These are phyloP conservation scores for Lunularia cruciata DNA, from an alignment of 225 moss, liverwort and hornwort species.

Conservation along the genomic window DNA sequence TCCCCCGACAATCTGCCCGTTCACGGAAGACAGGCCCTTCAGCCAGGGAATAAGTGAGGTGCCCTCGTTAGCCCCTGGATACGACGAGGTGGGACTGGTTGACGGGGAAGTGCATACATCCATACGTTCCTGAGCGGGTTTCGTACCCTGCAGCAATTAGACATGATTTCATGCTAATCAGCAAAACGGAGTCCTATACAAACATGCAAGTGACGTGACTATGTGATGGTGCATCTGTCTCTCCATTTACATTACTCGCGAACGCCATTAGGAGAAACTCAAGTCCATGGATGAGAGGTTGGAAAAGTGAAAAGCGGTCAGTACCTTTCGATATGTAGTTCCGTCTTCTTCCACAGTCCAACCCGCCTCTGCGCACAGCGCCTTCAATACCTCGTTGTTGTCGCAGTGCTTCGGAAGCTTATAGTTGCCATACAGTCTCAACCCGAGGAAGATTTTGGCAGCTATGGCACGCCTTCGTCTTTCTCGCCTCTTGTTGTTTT, in stretches of 20 bases:
- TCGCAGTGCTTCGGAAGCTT: slow-evolving; percentile 98
- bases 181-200: no score
- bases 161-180: no score
- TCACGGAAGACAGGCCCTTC: slow-evolving; percentile 71
- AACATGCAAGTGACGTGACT: background rate
- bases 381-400: slow-evolving; percentile 97
- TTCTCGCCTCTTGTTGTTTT: slow-evolving; percentile 93
- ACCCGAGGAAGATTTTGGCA: slow-evolving; percentile 90
- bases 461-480: slow-evolving; percentile 90
- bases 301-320: background rate
- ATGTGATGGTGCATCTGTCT: no score
- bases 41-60: slow-evolving; percentile 93
- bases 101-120: slow-evolving; percentile 88
- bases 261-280: background rate
- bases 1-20: slow-evolving; percentile 30
- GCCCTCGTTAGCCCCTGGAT: slow-evolving; percentile 82
- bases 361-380: slow-evolving; percentile 93
- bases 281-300: no score
- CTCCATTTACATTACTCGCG: no score
- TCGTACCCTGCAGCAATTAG: slow-evolving; percentile 60
- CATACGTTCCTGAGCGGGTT: slow-evolving; percentile 73
- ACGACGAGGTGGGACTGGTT: slow-evolving; percentile 76
- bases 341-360: slow-evolving; percentile 99
- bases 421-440: slow-evolving; percentile 93
- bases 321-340: slow-evolving; percentile 87